Percentiles rank a stretch among this genome's conserved stretches.
These are phyloP conservation scores for Hyphopichia wangnamkhiaoensis DNA, from an alignment of 1,139 yeast species.

Conservation along the genomic window DNA sequence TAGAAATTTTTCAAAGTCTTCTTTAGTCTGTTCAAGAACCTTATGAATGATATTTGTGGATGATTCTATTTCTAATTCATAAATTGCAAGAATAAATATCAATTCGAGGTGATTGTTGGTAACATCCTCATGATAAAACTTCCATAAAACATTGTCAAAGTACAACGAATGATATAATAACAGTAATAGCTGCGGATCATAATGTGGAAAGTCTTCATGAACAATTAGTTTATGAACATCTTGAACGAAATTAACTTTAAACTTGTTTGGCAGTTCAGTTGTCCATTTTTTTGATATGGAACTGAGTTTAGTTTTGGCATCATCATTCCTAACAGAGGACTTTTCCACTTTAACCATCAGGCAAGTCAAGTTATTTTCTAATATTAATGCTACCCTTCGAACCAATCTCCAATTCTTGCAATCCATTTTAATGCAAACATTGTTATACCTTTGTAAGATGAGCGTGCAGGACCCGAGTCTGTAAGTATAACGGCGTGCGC, in stretches of 20 bases:
- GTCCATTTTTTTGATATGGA: neutral
- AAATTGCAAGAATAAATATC: slow-evolving; percentile 20
- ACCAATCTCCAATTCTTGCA: no score
- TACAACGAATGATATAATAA: neutral
- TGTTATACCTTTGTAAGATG: neutral
- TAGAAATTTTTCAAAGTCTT: slow-evolving; percentile 20
- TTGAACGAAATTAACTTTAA: neutral
- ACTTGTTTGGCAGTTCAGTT: neutral
- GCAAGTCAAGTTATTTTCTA: no score
- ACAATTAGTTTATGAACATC: neutral
- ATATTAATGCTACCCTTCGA: no score
- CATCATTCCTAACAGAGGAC: no score
- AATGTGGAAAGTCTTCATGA: no score
- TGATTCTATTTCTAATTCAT: slow-evolving; percentile 8
- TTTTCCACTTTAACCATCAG: no score
- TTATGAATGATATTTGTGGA: neutral
- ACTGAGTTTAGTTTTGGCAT: neutral
- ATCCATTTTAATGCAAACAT: no score
- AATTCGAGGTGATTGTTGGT: slow-evolving; percentile 41
- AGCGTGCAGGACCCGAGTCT: neutral
- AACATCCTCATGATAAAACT: slow-evolving; percentile 36
- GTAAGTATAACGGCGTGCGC: neutral
- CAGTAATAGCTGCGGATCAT: no score
- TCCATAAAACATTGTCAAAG: slow-evolving; percentile 36
- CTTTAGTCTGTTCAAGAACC: slow-evolving; percentile 5